Evolutionary conservation across 768 basidiomycete genomes (phyloP).

Genomic region (Lactarius deliciosus): DNA sequence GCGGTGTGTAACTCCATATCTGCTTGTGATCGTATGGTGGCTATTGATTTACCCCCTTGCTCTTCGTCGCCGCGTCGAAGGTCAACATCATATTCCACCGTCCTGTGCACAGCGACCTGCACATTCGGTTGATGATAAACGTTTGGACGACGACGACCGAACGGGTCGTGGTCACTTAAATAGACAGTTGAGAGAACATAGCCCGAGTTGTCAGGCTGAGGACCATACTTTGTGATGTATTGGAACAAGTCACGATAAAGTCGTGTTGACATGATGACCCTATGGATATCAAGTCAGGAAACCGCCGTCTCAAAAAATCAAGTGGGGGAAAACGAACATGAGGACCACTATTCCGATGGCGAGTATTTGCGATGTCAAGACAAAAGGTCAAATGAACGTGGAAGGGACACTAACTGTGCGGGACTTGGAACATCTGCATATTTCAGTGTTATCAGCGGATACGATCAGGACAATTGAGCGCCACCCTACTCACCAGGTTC

Average conservation of each 20-base stretch:
- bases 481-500: slow-evolving; percentile 20
- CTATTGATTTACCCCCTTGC: background rate
- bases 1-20: slow-evolving; percentile 17
- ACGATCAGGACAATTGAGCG: background rate
- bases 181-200: slow-evolving; percentile 19
- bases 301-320: background rate
- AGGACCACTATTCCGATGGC: slow-evolving; percentile 24
- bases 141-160: slow-evolving; percentile 25
- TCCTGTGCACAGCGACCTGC: slow-evolving; percentile 24
- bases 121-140: slow-evolving; percentile 16
- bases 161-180: slow-evolving; percentile 26
- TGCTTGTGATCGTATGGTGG: slow-evolving; percentile 16
- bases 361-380: background rate
- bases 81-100: slow-evolving; percentile 24
- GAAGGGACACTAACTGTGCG: slow-evolving; percentile 25
- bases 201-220: slow-evolving; percentile 9
- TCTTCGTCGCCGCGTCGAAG: slow-evolving; percentile 21
- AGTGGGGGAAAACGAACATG: slow-evolving; percentile 14
- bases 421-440: slow-evolving; percentile 29
- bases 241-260: slow-evolving; percentile 28
- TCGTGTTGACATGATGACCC: slow-evolving; percentile 27
- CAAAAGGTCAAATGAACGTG: background rate
- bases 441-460: slow-evolving; percentile 4
- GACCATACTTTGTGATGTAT: slow-evolving; percentile 27
- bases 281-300: slow-evolving; percentile 6